These are phyloP conservation scores for Globisporangium camurandrum DNA, from an alignment of 352 stramenopile genomes.

Conservation along the genomic window DNA sequence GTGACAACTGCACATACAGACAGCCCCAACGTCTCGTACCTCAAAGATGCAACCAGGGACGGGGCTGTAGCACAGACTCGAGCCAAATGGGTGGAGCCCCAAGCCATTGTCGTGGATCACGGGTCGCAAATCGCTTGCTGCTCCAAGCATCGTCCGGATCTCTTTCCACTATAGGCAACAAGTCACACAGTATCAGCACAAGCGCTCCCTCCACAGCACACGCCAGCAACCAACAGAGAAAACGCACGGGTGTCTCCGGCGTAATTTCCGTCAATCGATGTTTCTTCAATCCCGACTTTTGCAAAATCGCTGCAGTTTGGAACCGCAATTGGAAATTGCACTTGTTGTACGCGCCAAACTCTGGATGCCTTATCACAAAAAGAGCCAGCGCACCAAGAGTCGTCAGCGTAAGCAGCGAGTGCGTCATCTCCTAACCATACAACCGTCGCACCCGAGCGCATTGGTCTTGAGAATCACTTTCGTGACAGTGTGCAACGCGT, in stretches of 20 bases:
- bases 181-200: neutral
- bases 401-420: too few species aligned
- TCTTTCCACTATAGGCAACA: slow-evolving; percentile 48
- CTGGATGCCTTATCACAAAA: slow-evolving; percentile 38
- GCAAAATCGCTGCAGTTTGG: slow-evolving; percentile 24
- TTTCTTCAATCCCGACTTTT: slow-evolving; percentile 43
- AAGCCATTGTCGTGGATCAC: slow-evolving; percentile 75
- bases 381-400: too few species aligned
- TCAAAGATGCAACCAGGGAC: slow-evolving; percentile 73
- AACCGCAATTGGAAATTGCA: slow-evolving; percentile 78
- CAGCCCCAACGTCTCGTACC: slow-evolving; percentile 3
- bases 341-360: slow-evolving; percentile 81
- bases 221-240: neutral
- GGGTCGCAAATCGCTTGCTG: slow-evolving; percentile 40
- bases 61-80: slow-evolving; percentile 69
- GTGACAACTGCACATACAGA: neutral
- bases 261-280: slow-evolving; percentile 40
- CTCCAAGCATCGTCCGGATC: slow-evolving; percentile 50
- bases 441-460: slow-evolving; percentile 40
- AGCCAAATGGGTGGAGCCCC: slow-evolving; percentile 69
- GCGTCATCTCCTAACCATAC: neutral
- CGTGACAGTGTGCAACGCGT: slow-evolving; percentile 53
- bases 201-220: neutral
- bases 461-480: slow-evolving; percentile 84
- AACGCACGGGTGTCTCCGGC: slow-evolving; percentile 50